Evolutionary conservation across 805 yeast genomes (phyloP).

Genomic region (Candida odintsovae): DNA sequence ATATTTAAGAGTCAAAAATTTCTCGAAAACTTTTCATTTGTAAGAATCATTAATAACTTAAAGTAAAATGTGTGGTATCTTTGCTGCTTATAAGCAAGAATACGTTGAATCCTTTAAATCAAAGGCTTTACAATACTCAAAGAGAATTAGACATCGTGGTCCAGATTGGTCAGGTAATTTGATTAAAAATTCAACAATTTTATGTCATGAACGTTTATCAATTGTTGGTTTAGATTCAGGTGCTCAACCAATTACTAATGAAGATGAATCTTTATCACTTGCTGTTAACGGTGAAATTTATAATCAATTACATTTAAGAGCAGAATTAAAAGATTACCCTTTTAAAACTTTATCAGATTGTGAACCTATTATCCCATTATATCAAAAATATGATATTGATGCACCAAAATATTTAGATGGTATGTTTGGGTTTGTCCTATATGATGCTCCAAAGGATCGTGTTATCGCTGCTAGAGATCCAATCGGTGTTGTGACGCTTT

Average conservation of each 20-base stretch:
- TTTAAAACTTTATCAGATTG: conserved; percentile 91
- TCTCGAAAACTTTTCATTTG: neutral
- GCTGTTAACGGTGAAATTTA: conserved; percentile 98
- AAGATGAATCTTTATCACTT: conserved; percentile 65
- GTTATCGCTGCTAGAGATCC: conserved; percentile 98
- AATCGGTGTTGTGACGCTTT: conserved; percentile 92
- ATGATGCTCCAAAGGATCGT: conserved; percentile 80
- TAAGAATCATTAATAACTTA: too few relatives aligned
- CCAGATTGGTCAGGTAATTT: conserved; percentile 98
- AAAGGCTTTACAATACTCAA: conserved; percentile 84
- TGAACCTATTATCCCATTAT: conserved; percentile 94
- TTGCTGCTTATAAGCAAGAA: conserved; percentile 82
- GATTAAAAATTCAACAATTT: conserved; percentile 69
- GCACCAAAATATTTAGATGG: conserved; percentile 95
- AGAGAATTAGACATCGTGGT: conserved; percentile 96
- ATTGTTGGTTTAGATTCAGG: conserved; percentile 97
- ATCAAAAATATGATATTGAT: conserved; percentile 78
- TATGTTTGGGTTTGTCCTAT: conserved; percentile 93
- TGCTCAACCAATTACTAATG: conserved; percentile 91
- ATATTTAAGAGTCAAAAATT: too few relatives aligned
- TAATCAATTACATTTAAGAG: conserved; percentile 89
- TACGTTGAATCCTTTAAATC: conserved; percentile 77
- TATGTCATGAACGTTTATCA: conserved; percentile 94
- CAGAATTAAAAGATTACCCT: conserved; percentile 61
- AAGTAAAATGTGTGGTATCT: conserved; percentile 88